Evolutionary conservation across 306 rosid species (phyloP).

Genomic region (Cucumis melo): DNA sequence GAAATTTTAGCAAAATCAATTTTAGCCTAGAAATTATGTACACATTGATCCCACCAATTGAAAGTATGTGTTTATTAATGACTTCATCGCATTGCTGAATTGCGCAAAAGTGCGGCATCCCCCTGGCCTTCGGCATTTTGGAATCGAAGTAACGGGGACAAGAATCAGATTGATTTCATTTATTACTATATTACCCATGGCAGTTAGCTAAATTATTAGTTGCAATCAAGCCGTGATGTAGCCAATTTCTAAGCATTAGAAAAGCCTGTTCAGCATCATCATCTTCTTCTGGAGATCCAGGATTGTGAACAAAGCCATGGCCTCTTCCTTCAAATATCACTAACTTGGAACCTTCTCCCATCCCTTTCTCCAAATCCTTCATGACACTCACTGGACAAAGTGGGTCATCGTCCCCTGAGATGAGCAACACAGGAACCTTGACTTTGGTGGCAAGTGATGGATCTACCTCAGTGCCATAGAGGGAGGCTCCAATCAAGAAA

Average conservation of each 20-base stretch:
- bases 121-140: background rate
- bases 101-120: background rate
- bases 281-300: constrained; percentile 63
- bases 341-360: constrained; percentile 31
- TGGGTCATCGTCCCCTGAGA: constrained; percentile 60
- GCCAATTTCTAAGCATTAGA: constrained; percentile 53
- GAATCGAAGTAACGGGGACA: background rate
- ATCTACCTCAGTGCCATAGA: constrained; percentile 52
- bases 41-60: background rate
- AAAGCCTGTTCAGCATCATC: constrained; percentile 73
- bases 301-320: constrained; percentile 72
- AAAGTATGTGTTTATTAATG: background rate
- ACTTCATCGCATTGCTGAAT: background rate
- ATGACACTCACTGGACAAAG: constrained; percentile 35
- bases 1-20: background rate
- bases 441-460: constrained; percentile 24
- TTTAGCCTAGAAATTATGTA: background rate
- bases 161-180: background rate
- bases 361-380: constrained; percentile 23
- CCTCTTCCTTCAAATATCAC: constrained; percentile 55
- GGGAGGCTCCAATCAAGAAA: constrained; percentile 53
- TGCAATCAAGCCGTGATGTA: constrained; percentile 29
- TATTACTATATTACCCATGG: background rate
- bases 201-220: background rate
- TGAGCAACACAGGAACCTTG: constrained; percentile 46